Conservation (phyloP, 495 filamentous ascomycete species). For the Aspergillus cavernicola region DNA sequence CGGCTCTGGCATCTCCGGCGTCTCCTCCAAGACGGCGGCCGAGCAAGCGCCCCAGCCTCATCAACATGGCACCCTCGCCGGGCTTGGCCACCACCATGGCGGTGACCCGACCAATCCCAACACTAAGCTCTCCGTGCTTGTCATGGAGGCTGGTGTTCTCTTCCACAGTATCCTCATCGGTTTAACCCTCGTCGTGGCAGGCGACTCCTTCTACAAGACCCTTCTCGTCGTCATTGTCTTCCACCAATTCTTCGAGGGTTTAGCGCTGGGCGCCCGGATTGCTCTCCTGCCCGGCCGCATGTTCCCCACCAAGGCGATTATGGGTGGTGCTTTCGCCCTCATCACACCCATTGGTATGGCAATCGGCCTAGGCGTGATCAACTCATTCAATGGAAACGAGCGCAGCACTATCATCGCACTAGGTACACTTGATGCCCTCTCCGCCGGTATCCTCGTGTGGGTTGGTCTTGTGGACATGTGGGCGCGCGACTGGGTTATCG, state of each 20-base stretch:
- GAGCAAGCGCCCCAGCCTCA: slow-evolving; percentile 6
- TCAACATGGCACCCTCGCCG: slow-evolving; percentile 15
- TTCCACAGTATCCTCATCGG: slow-evolving; percentile 61
- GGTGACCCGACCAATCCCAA: slow-evolving; percentile 27
- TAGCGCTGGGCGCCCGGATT: slow-evolving; percentile 71
- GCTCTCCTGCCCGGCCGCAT: slow-evolving; percentile 58
- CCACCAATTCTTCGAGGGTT: slow-evolving; percentile 65
- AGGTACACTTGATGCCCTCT: slow-evolving; percentile 44
- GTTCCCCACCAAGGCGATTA: slow-evolving; percentile 36
- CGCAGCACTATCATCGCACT: slow-evolving; percentile 36
- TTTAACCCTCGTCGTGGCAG: slow-evolving; percentile 34
- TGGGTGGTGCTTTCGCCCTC: slow-evolving; percentile 35
- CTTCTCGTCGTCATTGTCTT: slow-evolving; percentile 72
- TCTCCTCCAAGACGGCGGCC: slow-evolving; percentile 1
- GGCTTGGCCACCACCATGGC: slow-evolving; percentile 32
- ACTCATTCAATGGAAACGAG: slow-evolving; percentile 38
- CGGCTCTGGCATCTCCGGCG: slow-evolving; percentile 9
- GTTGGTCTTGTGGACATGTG: slow-evolving; percentile 46
- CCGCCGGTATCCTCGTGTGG: slow-evolving; percentile 44
- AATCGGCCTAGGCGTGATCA: slow-evolving; percentile 40
- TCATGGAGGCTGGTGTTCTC: slow-evolving; percentile 68
- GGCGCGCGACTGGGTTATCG: slow-evolving; percentile 44
- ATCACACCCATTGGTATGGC: slow-evolving; percentile 46
- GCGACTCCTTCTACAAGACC: slow-evolving; percentile 56
- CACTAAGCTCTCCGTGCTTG: slow-evolving; percentile 54